Evolutionary conservation across 2,329 filamentous ascomycete genomes (phyloP).

Genomic region (Penicillium sp.): DNA sequence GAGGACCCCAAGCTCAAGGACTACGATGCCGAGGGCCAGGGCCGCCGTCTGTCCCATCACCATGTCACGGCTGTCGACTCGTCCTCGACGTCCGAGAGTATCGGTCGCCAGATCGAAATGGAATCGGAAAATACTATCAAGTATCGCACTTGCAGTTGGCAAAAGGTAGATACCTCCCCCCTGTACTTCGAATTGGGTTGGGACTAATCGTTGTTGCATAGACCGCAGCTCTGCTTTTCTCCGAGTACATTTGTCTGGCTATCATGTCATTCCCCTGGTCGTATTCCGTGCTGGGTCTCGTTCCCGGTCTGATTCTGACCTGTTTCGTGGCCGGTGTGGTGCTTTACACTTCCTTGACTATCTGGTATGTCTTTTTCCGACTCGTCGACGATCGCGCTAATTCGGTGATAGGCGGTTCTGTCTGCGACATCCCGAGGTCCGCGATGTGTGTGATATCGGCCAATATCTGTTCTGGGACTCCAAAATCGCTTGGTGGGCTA

Average conservation of each 20-base stretch:
- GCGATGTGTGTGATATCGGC: constrained; percentile 93
- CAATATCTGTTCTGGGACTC: constrained; percentile 90
- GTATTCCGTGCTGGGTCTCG: constrained; percentile 81
- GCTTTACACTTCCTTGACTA: constrained; percentile 73
- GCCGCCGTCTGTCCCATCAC: constrained; percentile 17
- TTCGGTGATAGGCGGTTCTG: constrained; percentile 73
- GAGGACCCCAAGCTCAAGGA: constrained; percentile 30
- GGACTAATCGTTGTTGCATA: constrained; percentile 31
- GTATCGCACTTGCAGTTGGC: constrained; percentile 91
- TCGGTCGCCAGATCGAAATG: constrained; percentile 69
- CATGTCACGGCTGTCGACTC: constrained; percentile 27
- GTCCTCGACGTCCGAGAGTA: constrained; percentile 44
- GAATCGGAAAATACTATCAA: constrained; percentile 79
- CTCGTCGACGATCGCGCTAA: constrained; percentile 1
- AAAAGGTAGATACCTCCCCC: constrained; percentile 58
- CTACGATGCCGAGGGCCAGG: constrained; percentile 30
- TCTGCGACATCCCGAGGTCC: constrained; percentile 81
- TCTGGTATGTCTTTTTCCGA: constrained; percentile 50
- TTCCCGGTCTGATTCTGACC: constrained; percentile 82
- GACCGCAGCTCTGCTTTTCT: constrained; percentile 87
- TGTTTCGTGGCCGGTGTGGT: constrained; percentile 74
- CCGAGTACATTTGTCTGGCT: constrained; percentile 87
- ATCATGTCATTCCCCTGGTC: constrained; percentile 98
- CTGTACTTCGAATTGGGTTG: neutral
- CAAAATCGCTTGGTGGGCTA: constrained; percentile 66